phyloP scores from a whole-genome alignment of 2,329 filamentous ascomycete species.

The Fonsecaea monophora region DNA sequence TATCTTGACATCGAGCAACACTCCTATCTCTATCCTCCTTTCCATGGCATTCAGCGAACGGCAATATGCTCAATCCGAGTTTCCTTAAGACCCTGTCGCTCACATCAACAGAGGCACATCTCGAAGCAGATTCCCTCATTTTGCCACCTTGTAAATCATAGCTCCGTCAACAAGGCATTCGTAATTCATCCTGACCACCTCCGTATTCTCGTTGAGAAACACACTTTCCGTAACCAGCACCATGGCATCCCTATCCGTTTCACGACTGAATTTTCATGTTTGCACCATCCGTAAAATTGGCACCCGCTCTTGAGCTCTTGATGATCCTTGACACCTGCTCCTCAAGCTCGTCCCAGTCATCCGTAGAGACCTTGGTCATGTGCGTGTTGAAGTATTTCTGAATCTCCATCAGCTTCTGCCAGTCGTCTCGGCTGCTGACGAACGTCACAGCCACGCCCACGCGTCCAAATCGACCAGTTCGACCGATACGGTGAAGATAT shows the following conservation, averaged over 20 bases:
- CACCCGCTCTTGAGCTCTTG: slow-evolving; percentile 61
- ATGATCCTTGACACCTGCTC: slow-evolving; percentile 80
- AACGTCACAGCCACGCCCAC: slow-evolving; percentile 96
- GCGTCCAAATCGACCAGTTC: slow-evolving; percentile 94
- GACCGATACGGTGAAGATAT: slow-evolving; percentile 96
- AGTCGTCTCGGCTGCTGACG: slow-evolving; percentile 85
- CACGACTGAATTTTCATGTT: slow-evolving; percentile 25
- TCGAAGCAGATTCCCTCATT: not conserved
- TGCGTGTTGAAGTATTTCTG: slow-evolving; percentile 79
- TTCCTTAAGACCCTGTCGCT: not conserved
- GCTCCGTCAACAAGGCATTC: not conserved
- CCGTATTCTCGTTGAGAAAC: not conserved
- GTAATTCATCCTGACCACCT: not conserved
- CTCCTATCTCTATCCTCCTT: not conserved
- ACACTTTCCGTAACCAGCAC: not conserved
- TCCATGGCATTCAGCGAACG: not conserved
- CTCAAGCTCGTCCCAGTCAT: slow-evolving; percentile 92
- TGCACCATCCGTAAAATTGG: slow-evolving; percentile 45
- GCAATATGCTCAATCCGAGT: not conserved
- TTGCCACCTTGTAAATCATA: not conserved
- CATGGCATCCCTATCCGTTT: not conserved
- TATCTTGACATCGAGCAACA: not conserved
- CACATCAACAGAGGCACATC: not conserved
- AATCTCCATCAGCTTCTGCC: slow-evolving; percentile 78
- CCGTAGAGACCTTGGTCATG: slow-evolving; percentile 78